phyloP scores from a whole-genome alignment of 73 alveolate species.

The Paramecium primaurelia region DNA sequence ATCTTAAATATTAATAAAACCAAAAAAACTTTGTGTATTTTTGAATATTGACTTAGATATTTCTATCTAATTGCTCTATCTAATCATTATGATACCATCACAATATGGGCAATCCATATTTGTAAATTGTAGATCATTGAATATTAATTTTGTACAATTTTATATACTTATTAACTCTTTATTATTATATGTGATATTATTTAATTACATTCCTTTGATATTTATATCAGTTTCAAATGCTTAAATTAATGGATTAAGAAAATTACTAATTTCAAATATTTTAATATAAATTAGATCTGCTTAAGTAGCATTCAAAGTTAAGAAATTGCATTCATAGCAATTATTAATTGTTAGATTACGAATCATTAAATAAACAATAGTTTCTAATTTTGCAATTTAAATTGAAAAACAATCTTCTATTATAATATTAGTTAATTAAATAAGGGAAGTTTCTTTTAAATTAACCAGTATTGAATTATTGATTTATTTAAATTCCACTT shows the following conservation, averaged over 20 bases:
- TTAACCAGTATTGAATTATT: neutral
- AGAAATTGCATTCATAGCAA: neutral
- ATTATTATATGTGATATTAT: neutral
- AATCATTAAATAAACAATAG: neutral
- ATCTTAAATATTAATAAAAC: neutral
- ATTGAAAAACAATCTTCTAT: neutral
- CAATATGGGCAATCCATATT: neutral
- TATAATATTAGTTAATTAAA: neutral
- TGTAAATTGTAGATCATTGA: neutral
- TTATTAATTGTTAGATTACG: neutral
- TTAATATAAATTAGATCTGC: neutral
- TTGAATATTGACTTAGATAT: neutral
- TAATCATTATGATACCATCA: neutral
- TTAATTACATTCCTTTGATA: neutral
- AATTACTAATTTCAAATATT: neutral
- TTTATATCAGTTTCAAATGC: neutral
- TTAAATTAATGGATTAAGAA: neutral
- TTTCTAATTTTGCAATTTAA: neutral
- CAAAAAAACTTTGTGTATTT: neutral
- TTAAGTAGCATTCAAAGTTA: neutral
- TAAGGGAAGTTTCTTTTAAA: neutral
- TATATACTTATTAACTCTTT: neutral
- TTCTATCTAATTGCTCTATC: neutral
- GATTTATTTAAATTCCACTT: neutral
- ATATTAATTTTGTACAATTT: neutral